Evolutionary conservation across 257 asterid species (phyloP), one percentile per base, ranked within the genome.

Genomic region (Sherardia arvensis): DNA sequence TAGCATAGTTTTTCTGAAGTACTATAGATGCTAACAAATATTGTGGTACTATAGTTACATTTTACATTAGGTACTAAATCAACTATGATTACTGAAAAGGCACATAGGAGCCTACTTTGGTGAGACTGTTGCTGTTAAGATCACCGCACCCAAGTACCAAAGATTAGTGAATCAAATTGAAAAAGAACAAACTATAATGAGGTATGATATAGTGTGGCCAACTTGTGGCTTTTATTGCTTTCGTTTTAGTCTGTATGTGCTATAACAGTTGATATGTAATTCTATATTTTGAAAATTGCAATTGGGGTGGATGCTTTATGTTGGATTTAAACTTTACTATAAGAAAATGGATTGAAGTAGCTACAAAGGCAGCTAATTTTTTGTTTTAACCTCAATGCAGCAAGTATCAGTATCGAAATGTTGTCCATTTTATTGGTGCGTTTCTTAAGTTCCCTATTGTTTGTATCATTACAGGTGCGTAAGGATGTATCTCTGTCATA

Each of bases 341-440:
- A 23, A 14, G 34, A 20, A 27, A 26, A 28, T n/a, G 17, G 36
- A 4, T 23, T 62, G 67, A 47, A 27, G 45, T 21, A 23, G 59
- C 45, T 48, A 47, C 14, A 7, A 6, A 6, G 45, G 28, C 27
- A 47, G 45, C 22, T 21, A 18, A 34, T 21, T 51, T 38, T 27
- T 53, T 70, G 34, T 67, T 51, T 74, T 74, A 34, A 30, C 70
- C 54, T 72, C 55, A 59, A 56, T 81, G 81, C 89, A 91, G 98
- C 75, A 83, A 88, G 76, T 92, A 88, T 55, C 86, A 83, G 51
- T 96, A 91, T 81, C 78, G 30, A 79, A 85, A 91, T 74, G 78
- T 88, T 68, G 94, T 88, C 59, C 85, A 80, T n/a, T 88, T 86
- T 80, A 79, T 91, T 51, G 98, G 96, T 65, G 92, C 96, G 56